phyloP scores from a whole-genome alignment of 805 yeast species.

The Myxozyma udenii region DNA sequence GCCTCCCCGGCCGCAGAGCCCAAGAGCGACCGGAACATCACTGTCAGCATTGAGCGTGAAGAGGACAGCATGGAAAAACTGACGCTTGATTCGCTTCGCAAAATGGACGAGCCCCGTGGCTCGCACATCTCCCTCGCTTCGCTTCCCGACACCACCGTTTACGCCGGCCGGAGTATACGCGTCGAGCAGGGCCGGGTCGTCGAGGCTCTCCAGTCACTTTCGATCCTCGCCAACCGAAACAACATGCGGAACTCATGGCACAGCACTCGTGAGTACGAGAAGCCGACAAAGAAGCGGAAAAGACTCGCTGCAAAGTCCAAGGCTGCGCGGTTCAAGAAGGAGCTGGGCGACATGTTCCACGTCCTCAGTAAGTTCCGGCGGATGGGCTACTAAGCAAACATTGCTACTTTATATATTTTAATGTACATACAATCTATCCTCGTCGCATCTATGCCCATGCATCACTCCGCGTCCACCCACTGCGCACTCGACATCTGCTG shows the following conservation, averaged over 20 bases:
- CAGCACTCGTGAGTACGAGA: constrained; percentile 10
- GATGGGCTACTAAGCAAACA: constrained; percentile 18
- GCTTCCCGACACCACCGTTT: constrained; percentile 14
- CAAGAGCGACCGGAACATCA: too few species aligned
- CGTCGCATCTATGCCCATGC: not conserved
- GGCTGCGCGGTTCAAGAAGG: constrained; percentile 3
- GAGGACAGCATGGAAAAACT: too few species aligned
- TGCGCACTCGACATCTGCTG: constrained; percentile 91
- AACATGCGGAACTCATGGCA: not conserved
- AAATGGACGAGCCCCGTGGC: too few species aligned
- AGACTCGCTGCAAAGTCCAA: constrained; percentile 1
- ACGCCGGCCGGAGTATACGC: constrained; percentile 12
- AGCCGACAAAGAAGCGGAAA: constrained; percentile 19
- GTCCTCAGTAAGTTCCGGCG: constrained; percentile 10
- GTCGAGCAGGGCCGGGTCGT: constrained; percentile 4
- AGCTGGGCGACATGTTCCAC: constrained; percentile 3
- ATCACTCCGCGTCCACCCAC: constrained; percentile 61
- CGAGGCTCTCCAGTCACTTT: constrained; percentile 1
- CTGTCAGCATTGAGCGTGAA: too few species aligned
- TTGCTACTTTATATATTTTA: not conserved
- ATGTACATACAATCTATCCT: not conserved
- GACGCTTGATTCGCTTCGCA: too few species aligned
- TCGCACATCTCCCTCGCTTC: constrained; percentile 3
- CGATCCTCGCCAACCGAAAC: not conserved
- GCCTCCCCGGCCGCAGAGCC: too few species aligned